Conservation (phyloP, 495 filamentous ascomycete species). For the Trichocladium uniseriatum region DNA sequence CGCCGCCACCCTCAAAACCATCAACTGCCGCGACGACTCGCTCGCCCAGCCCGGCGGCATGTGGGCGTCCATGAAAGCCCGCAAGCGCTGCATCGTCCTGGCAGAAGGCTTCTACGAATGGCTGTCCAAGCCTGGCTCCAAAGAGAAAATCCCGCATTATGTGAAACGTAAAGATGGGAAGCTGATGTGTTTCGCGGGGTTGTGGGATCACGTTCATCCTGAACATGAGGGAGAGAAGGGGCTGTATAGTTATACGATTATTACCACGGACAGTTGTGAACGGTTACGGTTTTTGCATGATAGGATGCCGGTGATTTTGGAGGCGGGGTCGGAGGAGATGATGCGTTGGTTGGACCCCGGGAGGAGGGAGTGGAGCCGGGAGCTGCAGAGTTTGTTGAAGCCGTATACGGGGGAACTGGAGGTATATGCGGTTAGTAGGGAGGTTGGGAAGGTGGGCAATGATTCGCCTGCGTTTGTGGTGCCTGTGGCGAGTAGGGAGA, state of each 20-base stretch:
- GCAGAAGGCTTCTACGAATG: conserved; percentile 96
- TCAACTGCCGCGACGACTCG: conserved; percentile 93
- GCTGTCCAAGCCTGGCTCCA: conserved; percentile 59
- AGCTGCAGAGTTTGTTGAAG: conserved; percentile 65
- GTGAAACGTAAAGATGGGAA: conserved; percentile 70
- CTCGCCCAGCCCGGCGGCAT: conserved; percentile 65
- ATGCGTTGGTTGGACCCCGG: conserved; percentile 71
- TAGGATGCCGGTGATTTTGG: conserved; percentile 89
- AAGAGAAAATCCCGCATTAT: conserved; percentile 75
- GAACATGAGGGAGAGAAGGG: conserved; percentile 38
- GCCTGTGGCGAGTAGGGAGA: conserved; percentile 70
- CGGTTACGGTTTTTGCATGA: conserved; percentile 81
- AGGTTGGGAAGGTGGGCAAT: conserved; percentile 94
- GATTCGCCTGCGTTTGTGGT: conserved; percentile 75
- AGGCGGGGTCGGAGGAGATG: conserved; percentile 62
- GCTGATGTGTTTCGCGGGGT: conserved; percentile 80
- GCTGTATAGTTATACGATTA: conserved; percentile 76
- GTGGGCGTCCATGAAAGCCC: conserved; percentile 85
- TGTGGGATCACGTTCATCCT: conserved; percentile 83
- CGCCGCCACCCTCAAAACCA: conserved; percentile 67
- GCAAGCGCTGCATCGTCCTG: conserved; percentile 76
- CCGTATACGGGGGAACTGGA: conserved; percentile 76
- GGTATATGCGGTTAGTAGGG: conserved; percentile 74
- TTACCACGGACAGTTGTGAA: conserved; percentile 76
- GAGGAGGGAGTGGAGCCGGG: conserved; percentile 60